Conservation (phyloP, 2,329 filamentous ascomycete species). For the Acephala macrosclerotiorum region DNA sequence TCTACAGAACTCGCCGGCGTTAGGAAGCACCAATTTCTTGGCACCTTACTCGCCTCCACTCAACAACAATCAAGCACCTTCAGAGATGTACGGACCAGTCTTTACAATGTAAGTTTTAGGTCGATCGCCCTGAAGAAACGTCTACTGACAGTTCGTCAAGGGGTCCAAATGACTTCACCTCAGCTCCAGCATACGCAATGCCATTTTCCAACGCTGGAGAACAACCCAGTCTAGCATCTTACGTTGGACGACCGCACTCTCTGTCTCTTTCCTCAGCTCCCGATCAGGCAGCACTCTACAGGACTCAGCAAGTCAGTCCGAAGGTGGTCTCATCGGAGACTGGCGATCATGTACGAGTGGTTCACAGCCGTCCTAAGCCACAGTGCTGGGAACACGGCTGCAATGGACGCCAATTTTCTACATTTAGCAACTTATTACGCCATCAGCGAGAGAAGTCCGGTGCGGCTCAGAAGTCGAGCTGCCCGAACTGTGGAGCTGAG, state of each 20-base stretch:
- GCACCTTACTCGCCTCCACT: conserved; percentile 40
- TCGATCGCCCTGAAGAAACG: background rate
- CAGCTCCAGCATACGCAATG: conserved; percentile 38
- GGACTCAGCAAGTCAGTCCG: conserved; percentile 43
- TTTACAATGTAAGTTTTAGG: conserved; percentile 41
- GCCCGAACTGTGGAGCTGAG: conserved; percentile 89
- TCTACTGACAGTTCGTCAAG: conserved; percentile 24
- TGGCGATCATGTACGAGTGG: conserved; percentile 67
- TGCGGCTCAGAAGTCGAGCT: conserved; percentile 86
- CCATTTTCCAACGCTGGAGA: conserved; percentile 37
- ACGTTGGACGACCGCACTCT: conserved; percentile 40
- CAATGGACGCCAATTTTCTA: conserved; percentile 94
- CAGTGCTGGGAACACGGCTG: conserved; percentile 98
- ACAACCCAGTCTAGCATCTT: conserved; percentile 38
- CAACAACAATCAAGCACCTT: conserved; percentile 31
- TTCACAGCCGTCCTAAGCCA: conserved; percentile 85
- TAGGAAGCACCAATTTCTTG: conserved; percentile 40
- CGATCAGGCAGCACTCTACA: conserved; percentile 40
- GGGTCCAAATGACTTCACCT: conserved; percentile 39
- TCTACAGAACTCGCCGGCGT: conserved; percentile 36
- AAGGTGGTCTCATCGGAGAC: conserved; percentile 50
- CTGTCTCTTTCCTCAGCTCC: conserved; percentile 41
- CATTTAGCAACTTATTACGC: conserved; percentile 91
- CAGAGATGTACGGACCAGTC: conserved; percentile 43
- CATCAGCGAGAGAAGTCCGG: conserved; percentile 96